phyloP scores from a whole-genome alignment of 345 rosid genomes.

The Carallia pectinifolia region DNA sequence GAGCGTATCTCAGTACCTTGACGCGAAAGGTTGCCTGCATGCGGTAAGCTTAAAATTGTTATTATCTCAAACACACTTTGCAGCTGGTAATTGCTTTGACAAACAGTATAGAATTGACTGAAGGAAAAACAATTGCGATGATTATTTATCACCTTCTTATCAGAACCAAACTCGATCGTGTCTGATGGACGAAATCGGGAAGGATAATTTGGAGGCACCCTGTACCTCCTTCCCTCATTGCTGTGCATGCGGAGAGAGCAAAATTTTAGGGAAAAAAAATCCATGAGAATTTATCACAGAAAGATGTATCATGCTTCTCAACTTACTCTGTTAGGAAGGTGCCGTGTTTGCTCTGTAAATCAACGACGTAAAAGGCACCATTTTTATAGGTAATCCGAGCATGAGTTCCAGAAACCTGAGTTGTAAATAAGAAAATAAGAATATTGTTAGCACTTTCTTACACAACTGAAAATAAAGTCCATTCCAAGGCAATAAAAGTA shows the following conservation, averaged over 20 bases:
- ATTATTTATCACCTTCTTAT: constrained; percentile 45
- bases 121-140: neutral
- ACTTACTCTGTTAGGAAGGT: constrained; percentile 78
- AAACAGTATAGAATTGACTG: neutral
- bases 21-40: constrained; percentile 72
- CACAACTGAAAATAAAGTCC: neutral
- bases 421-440: neutral
- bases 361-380: constrained; percentile 66
- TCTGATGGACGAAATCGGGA: constrained; percentile 58
- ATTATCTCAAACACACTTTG: neutral
- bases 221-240: constrained; percentile 51
- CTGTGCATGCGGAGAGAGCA: constrained; percentile 37
- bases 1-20: constrained; percentile 52
- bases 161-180: constrained; percentile 63
- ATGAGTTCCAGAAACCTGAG: constrained; percentile 71
- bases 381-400: constrained; percentile 72
- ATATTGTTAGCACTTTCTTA: neutral
- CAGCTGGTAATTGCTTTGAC: neutral
- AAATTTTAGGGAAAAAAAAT: constrained; percentile 5
- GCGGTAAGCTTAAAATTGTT: neutral
- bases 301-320: neutral
- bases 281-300: neutral
- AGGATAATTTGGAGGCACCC: constrained; percentile 52
- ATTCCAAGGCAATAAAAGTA: neutral
- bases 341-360: constrained; percentile 70